Evolutionary conservation across 129 eudicot species (phyloP).

Genomic region (Artemisia annua): DNA sequence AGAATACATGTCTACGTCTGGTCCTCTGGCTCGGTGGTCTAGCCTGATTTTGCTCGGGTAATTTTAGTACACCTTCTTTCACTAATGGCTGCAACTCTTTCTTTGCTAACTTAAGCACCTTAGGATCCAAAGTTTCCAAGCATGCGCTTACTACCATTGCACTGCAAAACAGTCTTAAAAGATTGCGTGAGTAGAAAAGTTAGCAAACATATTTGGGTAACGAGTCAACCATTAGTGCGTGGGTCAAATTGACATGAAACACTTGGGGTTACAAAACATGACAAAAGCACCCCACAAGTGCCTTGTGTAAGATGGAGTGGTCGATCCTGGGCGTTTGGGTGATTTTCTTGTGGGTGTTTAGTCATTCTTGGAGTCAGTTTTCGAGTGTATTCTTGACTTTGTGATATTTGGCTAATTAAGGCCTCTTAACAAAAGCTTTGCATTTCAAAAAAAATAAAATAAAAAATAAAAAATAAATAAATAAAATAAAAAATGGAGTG

Average conservation of each 20-base stretch:
- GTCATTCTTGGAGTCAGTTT: too few species aligned
- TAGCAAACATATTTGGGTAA: neutral
- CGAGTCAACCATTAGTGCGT: neutral
- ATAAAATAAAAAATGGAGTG: too few species aligned
- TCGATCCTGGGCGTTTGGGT: too few species aligned
- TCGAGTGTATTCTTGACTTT: too few species aligned
- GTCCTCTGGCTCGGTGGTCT: conserved; percentile 4
- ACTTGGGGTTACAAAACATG: neutral
- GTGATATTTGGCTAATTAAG: too few species aligned
- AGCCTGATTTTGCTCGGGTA: conserved; percentile 37
- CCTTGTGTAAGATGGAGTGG: too few species aligned
- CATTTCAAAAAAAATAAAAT: too few species aligned
- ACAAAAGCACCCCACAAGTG: too few species aligned
- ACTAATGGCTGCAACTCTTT: conserved; percentile 76
- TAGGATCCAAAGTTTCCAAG: conserved; percentile 60
- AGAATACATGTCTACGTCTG: neutral
- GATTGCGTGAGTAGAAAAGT: neutral
- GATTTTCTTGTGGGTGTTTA: too few species aligned
- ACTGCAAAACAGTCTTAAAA: conserved; percentile 36
- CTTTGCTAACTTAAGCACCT: conserved; percentile 49
- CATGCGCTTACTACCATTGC: conserved; percentile 71
- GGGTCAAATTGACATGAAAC: neutral
- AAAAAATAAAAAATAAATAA: too few species aligned
- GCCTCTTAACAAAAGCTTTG: too few species aligned
- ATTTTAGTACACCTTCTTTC: conserved; percentile 49